A percentile compares a stretch with the other conserved stretches of the same genome.
These are phyloP conservation scores for Eucalyptus cloeziana DNA, from an alignment of 345 rosid genomes.

Conservation along the genomic window DNA sequence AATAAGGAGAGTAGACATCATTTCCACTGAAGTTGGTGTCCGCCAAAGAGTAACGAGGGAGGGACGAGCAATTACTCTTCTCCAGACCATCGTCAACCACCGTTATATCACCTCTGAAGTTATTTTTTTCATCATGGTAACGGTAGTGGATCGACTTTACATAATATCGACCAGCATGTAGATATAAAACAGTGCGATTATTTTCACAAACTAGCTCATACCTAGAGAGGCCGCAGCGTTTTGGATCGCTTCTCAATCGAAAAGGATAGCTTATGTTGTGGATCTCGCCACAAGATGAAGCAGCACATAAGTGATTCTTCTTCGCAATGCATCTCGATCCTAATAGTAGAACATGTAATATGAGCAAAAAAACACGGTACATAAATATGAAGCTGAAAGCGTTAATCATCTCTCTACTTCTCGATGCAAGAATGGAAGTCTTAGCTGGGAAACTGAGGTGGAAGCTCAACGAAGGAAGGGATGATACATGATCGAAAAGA, in stretches of 20 bases:
- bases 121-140: background rate
- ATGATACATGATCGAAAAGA: background rate
- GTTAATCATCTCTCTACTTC: background rate
- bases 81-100: background rate
- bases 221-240: background rate
- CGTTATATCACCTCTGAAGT: accelerated
- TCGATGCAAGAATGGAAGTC: background rate
- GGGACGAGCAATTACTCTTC: background rate
- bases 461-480: background rate
- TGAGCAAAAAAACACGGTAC: background rate
- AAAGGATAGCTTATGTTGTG: background rate
- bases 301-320: background rate
- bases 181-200: background rate
- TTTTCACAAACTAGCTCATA: background rate
- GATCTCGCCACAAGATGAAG: background rate
- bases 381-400: background rate
- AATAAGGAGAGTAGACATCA: background rate
- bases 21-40: background rate
- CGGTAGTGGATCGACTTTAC: background rate
- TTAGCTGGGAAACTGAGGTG: background rate
- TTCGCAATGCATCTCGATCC: background rate
- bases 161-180: background rate
- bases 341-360: background rate
- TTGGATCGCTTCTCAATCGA: background rate
- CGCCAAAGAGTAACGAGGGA: background rate